Conservation (phyloP, 2,329 filamentous ascomycete genomes). For the Ceratocystis smalleyi region DNA sequence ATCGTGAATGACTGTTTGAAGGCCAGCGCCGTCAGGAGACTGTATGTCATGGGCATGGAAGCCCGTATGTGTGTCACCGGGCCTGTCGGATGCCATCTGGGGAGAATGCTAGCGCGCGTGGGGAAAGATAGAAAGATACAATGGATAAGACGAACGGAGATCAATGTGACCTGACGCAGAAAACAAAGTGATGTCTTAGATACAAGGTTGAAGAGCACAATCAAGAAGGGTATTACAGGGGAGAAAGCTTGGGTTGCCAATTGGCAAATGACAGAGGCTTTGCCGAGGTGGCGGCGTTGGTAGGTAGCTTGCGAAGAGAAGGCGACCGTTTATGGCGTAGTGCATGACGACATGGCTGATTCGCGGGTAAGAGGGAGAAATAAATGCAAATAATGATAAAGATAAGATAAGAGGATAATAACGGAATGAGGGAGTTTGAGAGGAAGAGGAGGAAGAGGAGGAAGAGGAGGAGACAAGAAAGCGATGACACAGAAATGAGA, state of each 20-base stretch:
- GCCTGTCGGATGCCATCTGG: not conserved
- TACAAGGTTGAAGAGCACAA: not conserved
- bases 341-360: not conserved
- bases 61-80: too few relatives aligned
- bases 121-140: not conserved
- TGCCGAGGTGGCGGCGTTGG: not conserved
- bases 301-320: not conserved
- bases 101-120: not conserved
- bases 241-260: not conserved
- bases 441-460: not conserved
- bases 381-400: not conserved
- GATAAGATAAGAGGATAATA: not conserved
- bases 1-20: not conserved
- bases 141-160: not conserved
- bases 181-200: not conserved
- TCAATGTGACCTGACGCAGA: not conserved
- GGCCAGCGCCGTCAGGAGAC: not conserved
- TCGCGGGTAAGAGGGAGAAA: not conserved
- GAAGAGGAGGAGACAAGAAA: not conserved
- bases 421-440: not conserved
- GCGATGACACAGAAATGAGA: not conserved
- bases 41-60: slow-evolving; percentile 1
- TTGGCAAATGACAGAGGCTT: not conserved
- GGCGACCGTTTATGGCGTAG: not conserved
- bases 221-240: not conserved